A percentile compares a stretch with the other conserved stretches of the same genome.
phyloP scores from a whole-genome alignment of 805 yeast species.

The Pichia sporocuriosa region DNA sequence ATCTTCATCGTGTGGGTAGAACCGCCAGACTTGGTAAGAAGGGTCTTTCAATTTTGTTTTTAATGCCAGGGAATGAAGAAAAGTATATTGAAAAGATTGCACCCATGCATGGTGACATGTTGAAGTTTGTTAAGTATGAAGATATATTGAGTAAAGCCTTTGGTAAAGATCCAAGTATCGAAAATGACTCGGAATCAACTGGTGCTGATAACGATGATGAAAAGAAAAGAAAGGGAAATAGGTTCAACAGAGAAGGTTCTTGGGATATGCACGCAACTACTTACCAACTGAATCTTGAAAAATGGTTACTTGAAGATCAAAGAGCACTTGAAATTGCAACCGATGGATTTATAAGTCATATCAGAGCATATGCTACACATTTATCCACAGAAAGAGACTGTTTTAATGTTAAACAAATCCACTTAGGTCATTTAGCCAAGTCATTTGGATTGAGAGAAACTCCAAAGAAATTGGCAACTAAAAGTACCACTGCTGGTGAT shows the following conservation, averaged over 20 bases:
- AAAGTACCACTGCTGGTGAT: conserved; percentile 30
- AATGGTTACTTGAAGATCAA: conserved; percentile 74
- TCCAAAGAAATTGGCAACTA: conserved; percentile 63
- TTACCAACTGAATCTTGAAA: conserved; percentile 86
- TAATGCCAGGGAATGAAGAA: conserved; percentile 88
- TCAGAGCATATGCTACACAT: conserved; percentile 96
- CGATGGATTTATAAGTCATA: conserved; percentile 79
- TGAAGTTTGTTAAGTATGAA: conserved; percentile 45
- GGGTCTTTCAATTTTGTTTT: conserved; percentile 72
- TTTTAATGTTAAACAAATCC: conserved; percentile 77
- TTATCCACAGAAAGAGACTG: conserved; percentile 67
- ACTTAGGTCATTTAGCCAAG: conserved; percentile 94
- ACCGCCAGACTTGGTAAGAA: conserved; percentile 94
- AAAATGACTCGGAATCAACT: conserved; percentile 19
- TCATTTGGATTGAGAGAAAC: conserved; percentile 92
- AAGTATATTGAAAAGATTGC: conserved; percentile 61
- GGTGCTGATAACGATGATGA: conserved; percentile 20
- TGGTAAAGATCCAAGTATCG: conserved; percentile 15
- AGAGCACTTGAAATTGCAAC: conserved; percentile 59
- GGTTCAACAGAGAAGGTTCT: conserved; percentile 27
- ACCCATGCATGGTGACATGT: conserved; percentile 45
- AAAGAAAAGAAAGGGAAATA: conserved; percentile 16
- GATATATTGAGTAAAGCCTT: conserved; percentile 28
- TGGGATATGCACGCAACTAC: conserved; percentile 97
- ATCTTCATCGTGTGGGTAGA: conserved; percentile 93